Evolutionary conservation across 768 basidiomycete species (phyloP).

Genomic region (Cystofilobasidium macerans): DNA sequence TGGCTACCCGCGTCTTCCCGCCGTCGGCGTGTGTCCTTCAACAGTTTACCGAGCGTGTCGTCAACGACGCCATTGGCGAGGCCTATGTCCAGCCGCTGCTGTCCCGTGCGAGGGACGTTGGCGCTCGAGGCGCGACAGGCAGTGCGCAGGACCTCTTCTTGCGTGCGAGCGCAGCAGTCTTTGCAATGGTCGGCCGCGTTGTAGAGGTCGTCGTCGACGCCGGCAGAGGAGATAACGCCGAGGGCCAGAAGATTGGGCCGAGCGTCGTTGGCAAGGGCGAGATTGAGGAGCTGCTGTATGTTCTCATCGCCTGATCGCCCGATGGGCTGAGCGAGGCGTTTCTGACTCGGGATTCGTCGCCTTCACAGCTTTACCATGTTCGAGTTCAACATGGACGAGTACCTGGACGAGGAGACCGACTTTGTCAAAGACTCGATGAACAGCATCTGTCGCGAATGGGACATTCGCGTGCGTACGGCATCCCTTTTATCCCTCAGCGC

Average conservation of each 20-base stretch:
- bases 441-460: slow-evolving; percentile 67
- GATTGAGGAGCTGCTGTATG: slow-evolving; percentile 76
- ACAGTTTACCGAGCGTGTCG: slow-evolving; percentile 71
- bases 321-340: neutral
- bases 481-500: neutral
- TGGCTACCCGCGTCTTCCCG: slow-evolving; percentile 80
- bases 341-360: slow-evolving; percentile 6
- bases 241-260: slow-evolving; percentile 26
- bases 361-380: slow-evolving; percentile 75
- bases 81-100: slow-evolving; percentile 25
- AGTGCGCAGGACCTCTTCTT: slow-evolving; percentile 60
- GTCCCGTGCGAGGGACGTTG: slow-evolving; percentile 57
- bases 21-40: slow-evolving; percentile 62
- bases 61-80: slow-evolving; percentile 54
- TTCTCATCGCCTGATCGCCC: slow-evolving; percentile 25
- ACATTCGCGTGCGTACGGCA: slow-evolving; percentile 49
- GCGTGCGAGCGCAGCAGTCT: slow-evolving; percentile 77
- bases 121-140: slow-evolving; percentile 68
- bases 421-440: slow-evolving; percentile 63
- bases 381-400: slow-evolving; percentile 93
- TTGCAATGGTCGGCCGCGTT: slow-evolving; percentile 75
- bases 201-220: slow-evolving; percentile 63
- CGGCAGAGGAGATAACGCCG: slow-evolving; percentile 34
- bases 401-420: slow-evolving; percentile 87
- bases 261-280: slow-evolving; percentile 43